A percentile compares a stretch with the other conserved stretches of the same genome.
These are phyloP conservation scores for Basipetospora chlamydospora DNA, from an alignment of 2,329 filamentous ascomycete genomes.

Conservation along the genomic window DNA sequence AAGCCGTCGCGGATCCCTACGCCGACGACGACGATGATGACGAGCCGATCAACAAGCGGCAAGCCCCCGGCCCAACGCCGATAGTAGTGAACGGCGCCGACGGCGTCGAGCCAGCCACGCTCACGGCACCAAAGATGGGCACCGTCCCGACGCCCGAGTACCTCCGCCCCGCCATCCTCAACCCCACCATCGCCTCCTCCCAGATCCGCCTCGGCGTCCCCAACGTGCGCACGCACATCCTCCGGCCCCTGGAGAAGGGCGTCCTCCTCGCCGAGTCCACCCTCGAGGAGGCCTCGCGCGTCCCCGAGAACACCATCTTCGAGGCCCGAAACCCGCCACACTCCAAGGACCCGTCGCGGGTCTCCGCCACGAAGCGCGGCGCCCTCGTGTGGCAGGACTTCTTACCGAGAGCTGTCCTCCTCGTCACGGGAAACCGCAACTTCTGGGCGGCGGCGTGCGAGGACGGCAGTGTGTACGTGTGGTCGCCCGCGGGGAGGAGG, in stretches of 20 bases:
- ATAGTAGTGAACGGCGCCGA: constrained; percentile 66
- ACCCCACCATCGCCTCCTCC: constrained; percentile 65
- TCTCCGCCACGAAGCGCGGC: constrained; percentile 69
- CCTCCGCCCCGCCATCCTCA: constrained; percentile 74
- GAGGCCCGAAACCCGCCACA: constrained; percentile 76
- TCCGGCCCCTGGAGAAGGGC: constrained; percentile 64
- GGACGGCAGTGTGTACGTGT: constrained; percentile 77
- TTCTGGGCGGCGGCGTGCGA: constrained; percentile 93
- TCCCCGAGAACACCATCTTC: constrained; percentile 59
- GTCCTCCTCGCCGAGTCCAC: constrained; percentile 36
- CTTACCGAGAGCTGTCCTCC: constrained; percentile 69
- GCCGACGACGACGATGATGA: constrained; percentile 66
- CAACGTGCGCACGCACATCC: constrained; percentile 67
- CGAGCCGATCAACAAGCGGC: constrained; percentile 33
- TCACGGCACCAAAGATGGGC: constrained; percentile 43
- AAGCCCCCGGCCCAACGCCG: constrained; percentile 52
- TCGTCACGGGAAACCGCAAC: constrained; percentile 76
- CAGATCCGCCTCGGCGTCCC: constrained; percentile 80
- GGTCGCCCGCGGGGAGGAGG: constrained; percentile 82
- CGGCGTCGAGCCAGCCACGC: constrained; percentile 62
- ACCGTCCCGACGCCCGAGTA: constrained; percentile 64
- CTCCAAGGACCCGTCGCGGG: constrained; percentile 67
- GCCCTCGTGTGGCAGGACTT: constrained; percentile 87
- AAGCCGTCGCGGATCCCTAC: constrained; percentile 54
- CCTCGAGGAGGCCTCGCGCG: constrained; percentile 45